Evolutionary conservation across 306 rosid genomes (phyloP).

Genomic region (Dalbergia oliveri): DNA sequence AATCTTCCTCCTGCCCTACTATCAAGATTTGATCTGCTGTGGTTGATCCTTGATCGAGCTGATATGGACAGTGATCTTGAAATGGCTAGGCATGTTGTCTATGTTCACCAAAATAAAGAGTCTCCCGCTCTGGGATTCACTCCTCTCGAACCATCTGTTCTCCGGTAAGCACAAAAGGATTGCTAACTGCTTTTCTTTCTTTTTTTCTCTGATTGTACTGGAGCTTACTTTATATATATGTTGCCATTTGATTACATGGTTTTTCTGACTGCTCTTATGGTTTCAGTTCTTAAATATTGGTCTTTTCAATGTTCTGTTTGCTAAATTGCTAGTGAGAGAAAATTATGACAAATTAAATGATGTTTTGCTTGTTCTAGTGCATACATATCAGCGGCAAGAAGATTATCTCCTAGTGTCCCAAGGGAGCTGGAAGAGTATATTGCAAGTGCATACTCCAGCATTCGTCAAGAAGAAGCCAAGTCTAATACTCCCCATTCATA

Average conservation of each 20-base stretch:
- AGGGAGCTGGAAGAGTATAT: slow-evolving; percentile 90
- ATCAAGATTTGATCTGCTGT: slow-evolving; percentile 95
- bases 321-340: slow-evolving; percentile 13
- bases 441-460: slow-evolving; percentile 89
- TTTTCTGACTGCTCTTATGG: slow-evolving; percentile 31
- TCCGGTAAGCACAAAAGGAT: slow-evolving; percentile 66
- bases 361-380: slow-evolving; percentile 60
- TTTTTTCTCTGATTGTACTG: neutral
- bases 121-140: slow-evolving; percentile 94
- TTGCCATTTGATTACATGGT: slow-evolving; percentile 22
- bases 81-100: slow-evolving; percentile 96
- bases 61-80: slow-evolving; percentile 98
- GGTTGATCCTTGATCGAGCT: slow-evolving; percentile 99
- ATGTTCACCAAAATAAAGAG: slow-evolving; percentile 92
- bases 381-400: slow-evolving; percentile 94
- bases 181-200: slow-evolving; percentile 20
- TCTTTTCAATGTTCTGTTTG: slow-evolving; percentile 30
- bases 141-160: slow-evolving; percentile 96
- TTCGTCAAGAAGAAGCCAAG: slow-evolving; percentile 96
- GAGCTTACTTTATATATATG: slow-evolving; percentile 8
- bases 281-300: neutral
- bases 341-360: slow-evolving; percentile 16
- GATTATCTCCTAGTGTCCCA: slow-evolving; percentile 85
- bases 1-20: slow-evolving; percentile 96
- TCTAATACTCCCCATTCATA: slow-evolving; percentile 92